Evolutionary conservation across 495 filamentous ascomycete genomes (phyloP).

Genomic region (Rusavskia elegans): DNA sequence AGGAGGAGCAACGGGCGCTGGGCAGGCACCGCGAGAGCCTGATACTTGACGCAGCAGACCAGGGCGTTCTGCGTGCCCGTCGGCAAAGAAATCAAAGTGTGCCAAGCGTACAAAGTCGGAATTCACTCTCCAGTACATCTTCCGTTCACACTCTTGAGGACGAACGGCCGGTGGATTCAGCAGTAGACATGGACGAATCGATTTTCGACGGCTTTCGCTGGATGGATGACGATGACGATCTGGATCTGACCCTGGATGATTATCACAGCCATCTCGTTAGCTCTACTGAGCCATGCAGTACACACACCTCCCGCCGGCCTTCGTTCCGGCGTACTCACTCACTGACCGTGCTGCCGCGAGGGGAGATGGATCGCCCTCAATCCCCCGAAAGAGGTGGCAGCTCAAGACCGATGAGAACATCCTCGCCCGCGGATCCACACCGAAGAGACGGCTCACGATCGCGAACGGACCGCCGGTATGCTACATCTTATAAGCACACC

Average conservation of each 20-base stretch:
- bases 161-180: slow-evolving; percentile 14
- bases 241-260: slow-evolving; percentile 41
- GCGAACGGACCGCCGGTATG: slow-evolving; percentile 23
- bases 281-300: slow-evolving; percentile 13
- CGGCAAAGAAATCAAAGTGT: slow-evolving; percentile 14
- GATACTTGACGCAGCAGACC: slow-evolving; percentile 56
- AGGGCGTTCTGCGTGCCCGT: slow-evolving; percentile 40
- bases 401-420: slow-evolving; percentile 1
- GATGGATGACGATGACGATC: slow-evolving; percentile 63
- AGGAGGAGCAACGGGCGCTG: slow-evolving; percentile 54
- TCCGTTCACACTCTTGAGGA: slow-evolving; percentile 20
- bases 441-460: slow-evolving; percentile 21
- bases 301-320: slow-evolving; percentile 11
- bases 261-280: slow-evolving; percentile 30
- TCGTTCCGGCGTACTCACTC: slow-evolving; percentile 36
- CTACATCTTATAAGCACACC: slow-evolving; percentile 16
- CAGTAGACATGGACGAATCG: slow-evolving; percentile 30
- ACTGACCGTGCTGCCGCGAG: slow-evolving; percentile 16
- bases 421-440: background rate
- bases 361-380: slow-evolving; percentile 7
- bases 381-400: slow-evolving; percentile 7
- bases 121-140: slow-evolving; percentile 14
- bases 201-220: slow-evolving; percentile 60
- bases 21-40: slow-evolving; percentile 39
- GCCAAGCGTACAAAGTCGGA: slow-evolving; percentile 12